Conservation (phyloP, 1,284 basidiomycete genomes). For the Ustilago trichophora region DNA sequence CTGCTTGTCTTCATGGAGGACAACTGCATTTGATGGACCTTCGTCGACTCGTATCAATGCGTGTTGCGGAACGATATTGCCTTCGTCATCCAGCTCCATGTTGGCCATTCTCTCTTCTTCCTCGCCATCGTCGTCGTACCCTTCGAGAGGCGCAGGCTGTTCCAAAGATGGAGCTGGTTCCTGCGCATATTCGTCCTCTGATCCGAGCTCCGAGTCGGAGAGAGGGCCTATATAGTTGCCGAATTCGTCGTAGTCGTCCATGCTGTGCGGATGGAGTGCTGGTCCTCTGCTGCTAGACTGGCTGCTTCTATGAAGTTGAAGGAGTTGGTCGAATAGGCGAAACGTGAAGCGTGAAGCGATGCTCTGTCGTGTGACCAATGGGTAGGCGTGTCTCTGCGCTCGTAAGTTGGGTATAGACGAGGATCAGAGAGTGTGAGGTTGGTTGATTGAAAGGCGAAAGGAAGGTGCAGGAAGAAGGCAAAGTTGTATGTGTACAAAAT, state of each 20-base stretch:
- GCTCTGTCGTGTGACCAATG: not conserved
- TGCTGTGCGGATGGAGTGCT: conserved; percentile 8
- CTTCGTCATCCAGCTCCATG: conserved; percentile 70
- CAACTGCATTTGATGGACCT: conserved; percentile 78
- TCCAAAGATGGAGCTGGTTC: conserved; percentile 14
- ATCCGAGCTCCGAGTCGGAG: conserved; percentile 59
- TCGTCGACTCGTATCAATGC: conserved; percentile 61
- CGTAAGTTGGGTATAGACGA: conserved; percentile 22
- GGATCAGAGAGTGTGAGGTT: not conserved
- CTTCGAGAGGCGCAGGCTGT: conserved; percentile 71
- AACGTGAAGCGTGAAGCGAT: too few relatives aligned
- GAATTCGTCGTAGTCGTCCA: conserved; percentile 66
- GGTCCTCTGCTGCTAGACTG: too few relatives aligned
- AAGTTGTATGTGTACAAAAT: conserved; percentile 6
- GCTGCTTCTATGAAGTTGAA: too few relatives aligned
- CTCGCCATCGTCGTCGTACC: conserved; percentile 74
- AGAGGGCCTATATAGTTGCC: conserved; percentile 66
- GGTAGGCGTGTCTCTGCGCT: not conserved
- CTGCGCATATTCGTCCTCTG: conserved; percentile 20
- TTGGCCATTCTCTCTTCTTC: conserved; percentile 14
- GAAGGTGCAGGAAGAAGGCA: conserved; percentile 7
- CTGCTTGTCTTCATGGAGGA: conserved; percentile 96
- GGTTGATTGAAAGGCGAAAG: not conserved
- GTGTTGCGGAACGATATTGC: conserved; percentile 29
- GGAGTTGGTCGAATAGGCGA: too few relatives aligned